Base-by-base conservation (phyloP, 192 early-diverging fungal genomes). In the Coemansia sp. region DNA sequence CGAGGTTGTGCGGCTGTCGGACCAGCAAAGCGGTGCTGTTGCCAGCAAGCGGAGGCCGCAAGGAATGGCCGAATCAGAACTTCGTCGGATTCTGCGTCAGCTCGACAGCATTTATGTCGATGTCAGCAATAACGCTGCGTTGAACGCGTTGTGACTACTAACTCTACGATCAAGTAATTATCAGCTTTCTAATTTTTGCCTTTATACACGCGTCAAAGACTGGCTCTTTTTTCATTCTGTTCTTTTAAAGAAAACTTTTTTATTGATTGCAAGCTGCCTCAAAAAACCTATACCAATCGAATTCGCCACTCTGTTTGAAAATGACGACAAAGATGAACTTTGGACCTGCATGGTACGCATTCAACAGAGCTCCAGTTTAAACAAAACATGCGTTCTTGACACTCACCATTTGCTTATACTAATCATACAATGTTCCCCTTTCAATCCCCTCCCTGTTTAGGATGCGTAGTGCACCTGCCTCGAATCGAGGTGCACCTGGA, bases 301-400 rank as follows among this genome's bases (percentile, higher is more conserved):
- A 35, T 35, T 35, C 32, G 7, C 41, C 27, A 23, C 9, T 52
- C 51, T 39, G 38, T 11, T 48, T 27, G 24, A n/a, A 19, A 12
- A 22, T 22, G 23, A 10, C 58, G 37, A 72, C 78, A 65, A 77
- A 77, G 66, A 88, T 92, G 88, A 92, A 92, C 82, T 92, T 92
- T 76, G 88, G 90, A 65, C 88, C 90, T 37, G 87, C 90, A 74
- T 91, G 90, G 89, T 88, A 86, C 69, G 62, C 32, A 25, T n/a
- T 43, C 19, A 57, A 22, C 60, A 29, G 15, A n/a, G 23, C 15
- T 10, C 32, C 32, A 35, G 6, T 35, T 35, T 35, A 35, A 35
- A 35, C 32, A 35, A 35, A 35, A 35, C 11, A 47, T 10, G 29
- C 15, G 7, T 39, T 11, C 37, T 41, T 35, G 32, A 35, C 6